phyloP scores from a whole-genome alignment of 805 yeast species.

The Clavispora fructus region DNA sequence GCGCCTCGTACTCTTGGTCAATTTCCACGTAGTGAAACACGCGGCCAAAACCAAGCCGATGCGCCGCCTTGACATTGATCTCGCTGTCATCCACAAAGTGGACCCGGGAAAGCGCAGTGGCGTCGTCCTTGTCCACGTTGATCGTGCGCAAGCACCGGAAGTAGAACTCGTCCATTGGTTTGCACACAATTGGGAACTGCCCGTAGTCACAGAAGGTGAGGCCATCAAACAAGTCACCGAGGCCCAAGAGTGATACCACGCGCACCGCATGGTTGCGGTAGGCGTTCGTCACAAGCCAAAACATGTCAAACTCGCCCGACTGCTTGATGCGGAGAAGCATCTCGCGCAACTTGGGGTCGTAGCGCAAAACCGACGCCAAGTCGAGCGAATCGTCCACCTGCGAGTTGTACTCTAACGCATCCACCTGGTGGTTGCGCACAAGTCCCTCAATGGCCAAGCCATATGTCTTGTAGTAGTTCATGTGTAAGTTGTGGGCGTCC shows the following conservation, averaged over 20 bases:
- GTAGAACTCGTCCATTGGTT: constrained; percentile 77
- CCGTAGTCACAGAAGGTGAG: constrained; percentile 88
- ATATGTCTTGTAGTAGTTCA: constrained; percentile 73
- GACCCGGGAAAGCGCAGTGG: constrained; percentile 44
- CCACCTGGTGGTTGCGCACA: constrained; percentile 61
- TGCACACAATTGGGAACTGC: constrained; percentile 66
- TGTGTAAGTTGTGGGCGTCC: constrained; percentile 69
- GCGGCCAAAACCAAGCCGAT: constrained; percentile 62
- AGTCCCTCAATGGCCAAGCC: constrained; percentile 94
- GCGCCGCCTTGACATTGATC: constrained; percentile 71
- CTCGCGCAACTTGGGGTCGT: constrained; percentile 50
- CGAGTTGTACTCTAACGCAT: constrained; percentile 82
- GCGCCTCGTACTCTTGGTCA: constrained; percentile 44
- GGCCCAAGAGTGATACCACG: constrained; percentile 71
- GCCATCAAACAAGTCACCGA: constrained; percentile 94
- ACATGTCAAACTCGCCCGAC: constrained; percentile 50
- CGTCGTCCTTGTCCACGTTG: constrained; percentile 38
- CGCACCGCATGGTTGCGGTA: constrained; percentile 85
- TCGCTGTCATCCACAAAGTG: constrained; percentile 82
- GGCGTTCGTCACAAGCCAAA: constrained; percentile 95
- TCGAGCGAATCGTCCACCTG: constrained; percentile 93
- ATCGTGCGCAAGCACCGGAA: constrained; percentile 61
- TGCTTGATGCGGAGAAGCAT: constrained; percentile 43
- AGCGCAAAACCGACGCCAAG: constrained; percentile 67
- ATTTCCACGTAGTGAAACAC: constrained; percentile 74